Conservation (phyloP, 441 rosid genomes). For the Macaranga tanarius region DNA sequence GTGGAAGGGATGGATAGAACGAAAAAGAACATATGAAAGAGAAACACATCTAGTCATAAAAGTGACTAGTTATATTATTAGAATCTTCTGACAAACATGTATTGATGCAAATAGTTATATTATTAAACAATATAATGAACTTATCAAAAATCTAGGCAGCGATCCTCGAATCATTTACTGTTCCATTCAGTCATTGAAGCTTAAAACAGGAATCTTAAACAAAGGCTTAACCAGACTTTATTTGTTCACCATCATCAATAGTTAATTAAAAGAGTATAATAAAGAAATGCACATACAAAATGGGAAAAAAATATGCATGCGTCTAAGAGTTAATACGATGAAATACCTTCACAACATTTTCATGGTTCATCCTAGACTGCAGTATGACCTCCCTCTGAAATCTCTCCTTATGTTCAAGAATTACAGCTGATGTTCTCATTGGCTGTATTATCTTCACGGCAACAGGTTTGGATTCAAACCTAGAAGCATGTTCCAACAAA, state of each 20-base stretch:
- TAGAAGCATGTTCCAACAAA: constrained; percentile 25
- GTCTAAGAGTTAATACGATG: constrained; percentile 2
- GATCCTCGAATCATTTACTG: no score
- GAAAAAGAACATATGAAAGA: background rate
- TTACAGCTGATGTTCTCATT: constrained; percentile 32
- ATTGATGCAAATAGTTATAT: background rate
- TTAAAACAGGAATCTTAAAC: background rate
- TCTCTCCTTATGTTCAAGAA: constrained; percentile 34
- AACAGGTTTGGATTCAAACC: constrained; percentile 39
- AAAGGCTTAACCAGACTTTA: background rate
- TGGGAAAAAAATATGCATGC: background rate
- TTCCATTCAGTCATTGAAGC: background rate
- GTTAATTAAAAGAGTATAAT: constrained; percentile 2
- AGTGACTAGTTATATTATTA: background rate
- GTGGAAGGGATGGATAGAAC: background rate
- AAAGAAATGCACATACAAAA: background rate
- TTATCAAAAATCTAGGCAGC: background rate
- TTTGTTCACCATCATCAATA: background rate
- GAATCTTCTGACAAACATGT: background rate
- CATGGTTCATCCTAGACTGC: constrained; percentile 49
- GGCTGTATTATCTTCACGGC: constrained; percentile 65
- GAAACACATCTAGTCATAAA: background rate
- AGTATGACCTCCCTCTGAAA: constrained; percentile 60
- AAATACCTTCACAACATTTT: constrained; percentile 56
- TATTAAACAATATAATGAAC: background rate